phyloP scores from a whole-genome alignment of 805 yeast genomes.

The Kregervanrija pseudodelftensis region DNA sequence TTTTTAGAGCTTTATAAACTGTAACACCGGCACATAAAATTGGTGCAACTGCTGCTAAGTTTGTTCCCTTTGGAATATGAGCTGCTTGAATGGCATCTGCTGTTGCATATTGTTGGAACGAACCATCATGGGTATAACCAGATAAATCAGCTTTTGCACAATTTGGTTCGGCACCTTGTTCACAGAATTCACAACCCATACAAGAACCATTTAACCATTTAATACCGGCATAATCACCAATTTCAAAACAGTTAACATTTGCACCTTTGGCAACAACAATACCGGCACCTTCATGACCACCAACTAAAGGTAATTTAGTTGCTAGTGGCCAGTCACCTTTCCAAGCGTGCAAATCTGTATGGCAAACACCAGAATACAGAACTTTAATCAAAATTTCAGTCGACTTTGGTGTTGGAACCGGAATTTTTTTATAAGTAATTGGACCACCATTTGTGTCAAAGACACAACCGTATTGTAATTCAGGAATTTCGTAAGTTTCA shows the following conservation, averaged over 20 bases:
- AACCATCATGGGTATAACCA: slow-evolving; percentile 85
- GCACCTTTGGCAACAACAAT: slow-evolving; percentile 67
- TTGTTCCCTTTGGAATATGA: slow-evolving; percentile 60
- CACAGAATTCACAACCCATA: slow-evolving; percentile 64
- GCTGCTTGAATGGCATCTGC: slow-evolving; percentile 89
- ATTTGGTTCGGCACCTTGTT: slow-evolving; percentile 56
- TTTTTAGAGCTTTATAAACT: slow-evolving; percentile 83
- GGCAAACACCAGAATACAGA: slow-evolving; percentile 82
- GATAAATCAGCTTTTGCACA: slow-evolving; percentile 66
- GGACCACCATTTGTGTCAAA: slow-evolving; percentile 58
- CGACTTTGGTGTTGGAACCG: slow-evolving; percentile 69
- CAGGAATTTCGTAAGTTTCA: slow-evolving; percentile 43
- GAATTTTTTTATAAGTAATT: slow-evolving; percentile 56
- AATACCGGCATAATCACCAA: slow-evolving; percentile 74
- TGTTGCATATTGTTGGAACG: slow-evolving; percentile 85
- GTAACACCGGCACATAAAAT: slow-evolving; percentile 88
- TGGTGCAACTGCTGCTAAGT: slow-evolving; percentile 72
- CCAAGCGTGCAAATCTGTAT: slow-evolving; percentile 88
- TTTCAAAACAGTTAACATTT: slow-evolving; percentile 55
- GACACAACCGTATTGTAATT: slow-evolving; percentile 59
- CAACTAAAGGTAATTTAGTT: slow-evolving; percentile 64
- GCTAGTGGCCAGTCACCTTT: slow-evolving; percentile 82
- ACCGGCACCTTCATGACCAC: slow-evolving; percentile 87
- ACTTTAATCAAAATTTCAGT: slow-evolving; percentile 70
- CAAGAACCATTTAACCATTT: slow-evolving; percentile 78